phyloP scores from a whole-genome alignment of 2,329 filamentous ascomycete genomes.

The Penicillium sp. region DNA sequence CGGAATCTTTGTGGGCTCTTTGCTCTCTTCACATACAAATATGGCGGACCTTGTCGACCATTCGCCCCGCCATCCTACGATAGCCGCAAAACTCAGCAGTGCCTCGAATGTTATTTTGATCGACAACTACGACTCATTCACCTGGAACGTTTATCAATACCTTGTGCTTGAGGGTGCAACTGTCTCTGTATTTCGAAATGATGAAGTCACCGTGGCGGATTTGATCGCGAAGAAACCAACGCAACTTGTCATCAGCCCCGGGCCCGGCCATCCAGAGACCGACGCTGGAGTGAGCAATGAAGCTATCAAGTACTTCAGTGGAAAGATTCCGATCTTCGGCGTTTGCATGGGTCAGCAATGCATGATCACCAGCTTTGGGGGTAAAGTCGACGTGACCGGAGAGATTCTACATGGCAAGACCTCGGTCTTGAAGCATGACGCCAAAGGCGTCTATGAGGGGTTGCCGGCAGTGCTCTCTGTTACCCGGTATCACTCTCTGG shows the following conservation, averaged over 20 bases:
- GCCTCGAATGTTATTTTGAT: conserved; percentile 91
- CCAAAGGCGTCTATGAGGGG: conserved; percentile 83
- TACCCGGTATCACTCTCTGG: conserved; percentile 92
- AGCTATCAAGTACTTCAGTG: conserved; percentile 83
- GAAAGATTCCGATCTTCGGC: conserved; percentile 92
- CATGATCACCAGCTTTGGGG: conserved; percentile 90
- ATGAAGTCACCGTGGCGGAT: conserved; percentile 80
- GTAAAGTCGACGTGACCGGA: conserved; percentile 82
- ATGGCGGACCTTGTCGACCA: conserved; percentile 61
- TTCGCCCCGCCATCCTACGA: conserved; percentile 72
- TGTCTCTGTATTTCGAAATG: conserved; percentile 86
- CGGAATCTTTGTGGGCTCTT: not conserved
- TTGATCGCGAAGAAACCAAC: conserved; percentile 79
- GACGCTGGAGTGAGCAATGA: conserved; percentile 92
- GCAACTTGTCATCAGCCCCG: conserved; percentile 89
- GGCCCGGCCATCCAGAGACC: conserved; percentile 82
- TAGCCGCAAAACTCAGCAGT: conserved; percentile 64
- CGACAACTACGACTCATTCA: conserved; percentile 99
- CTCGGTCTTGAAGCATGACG: conserved; percentile 80
- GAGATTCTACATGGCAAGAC: conserved; percentile 98
- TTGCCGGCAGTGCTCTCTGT: conserved; percentile 76
- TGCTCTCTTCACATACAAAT: conserved; percentile 10
- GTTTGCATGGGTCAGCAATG: conserved; percentile 99
- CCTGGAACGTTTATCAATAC: conserved; percentile 99
- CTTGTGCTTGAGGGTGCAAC: conserved; percentile 89